phyloP scores from a whole-genome alignment of 805 yeast genomes.

The Metschnikowia bowlesiae region DNA sequence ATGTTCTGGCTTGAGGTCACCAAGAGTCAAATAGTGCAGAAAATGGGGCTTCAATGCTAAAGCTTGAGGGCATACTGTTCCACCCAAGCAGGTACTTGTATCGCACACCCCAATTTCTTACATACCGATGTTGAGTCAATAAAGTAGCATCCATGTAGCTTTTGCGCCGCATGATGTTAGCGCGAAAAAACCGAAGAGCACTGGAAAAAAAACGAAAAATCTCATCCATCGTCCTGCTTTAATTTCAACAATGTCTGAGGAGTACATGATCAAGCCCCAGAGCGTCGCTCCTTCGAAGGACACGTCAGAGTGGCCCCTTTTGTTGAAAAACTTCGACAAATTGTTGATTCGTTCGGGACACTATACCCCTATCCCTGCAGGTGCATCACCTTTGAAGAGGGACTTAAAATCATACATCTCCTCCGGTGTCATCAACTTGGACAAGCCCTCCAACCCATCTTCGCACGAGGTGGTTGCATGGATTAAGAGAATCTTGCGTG shows the following conservation, averaged over 20 bases:
- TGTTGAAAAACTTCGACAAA: conserved; percentile 91
- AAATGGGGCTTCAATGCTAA: conserved; percentile 19
- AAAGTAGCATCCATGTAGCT: conserved; percentile 7
- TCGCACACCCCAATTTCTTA: neutral
- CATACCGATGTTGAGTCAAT: too few species aligned
- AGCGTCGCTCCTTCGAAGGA: conserved; percentile 71
- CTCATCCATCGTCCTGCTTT: conserved; percentile 5
- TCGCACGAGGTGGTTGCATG: conserved; percentile 99
- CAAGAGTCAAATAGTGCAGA: conserved; percentile 26
- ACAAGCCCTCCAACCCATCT: conserved; percentile 97
- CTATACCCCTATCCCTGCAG: conserved; percentile 95
- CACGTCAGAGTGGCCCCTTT: conserved; percentile 92
- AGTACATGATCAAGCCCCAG: conserved; percentile 85
- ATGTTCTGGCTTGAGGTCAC: conserved; percentile 39
- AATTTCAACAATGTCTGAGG: conserved; percentile 50
- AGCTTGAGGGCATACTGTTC: neutral
- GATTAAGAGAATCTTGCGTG: conserved; percentile 93
- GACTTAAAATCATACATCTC: conserved; percentile 85
- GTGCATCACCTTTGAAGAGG: conserved; percentile 91
- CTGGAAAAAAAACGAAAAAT: conserved; percentile 9
- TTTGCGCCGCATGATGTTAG: conserved; percentile 30
- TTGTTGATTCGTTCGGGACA: conserved; percentile 93
- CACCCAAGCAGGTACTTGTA: neutral
- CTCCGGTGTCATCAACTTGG: conserved; percentile 95
- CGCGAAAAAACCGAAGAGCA: conserved; percentile 11